A percentile compares a stretch with the other conserved stretches of the same genome.
These are phyloP conservation scores for Starmerella apis DNA, from an alignment of 805 yeast species.

Conservation along the genomic window DNA sequence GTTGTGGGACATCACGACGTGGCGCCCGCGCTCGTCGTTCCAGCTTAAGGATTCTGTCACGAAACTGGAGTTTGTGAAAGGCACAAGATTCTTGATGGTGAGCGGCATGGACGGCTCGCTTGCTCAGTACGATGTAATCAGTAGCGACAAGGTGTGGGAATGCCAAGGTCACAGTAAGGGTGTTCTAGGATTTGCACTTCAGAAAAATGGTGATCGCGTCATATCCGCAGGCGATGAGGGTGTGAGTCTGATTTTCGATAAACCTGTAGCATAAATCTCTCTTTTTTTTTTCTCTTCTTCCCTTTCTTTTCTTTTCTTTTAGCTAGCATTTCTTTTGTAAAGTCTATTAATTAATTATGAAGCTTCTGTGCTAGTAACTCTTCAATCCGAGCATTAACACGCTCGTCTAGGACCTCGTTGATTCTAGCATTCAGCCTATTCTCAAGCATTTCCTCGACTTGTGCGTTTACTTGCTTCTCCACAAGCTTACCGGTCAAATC, in stretches of 20 bases:
- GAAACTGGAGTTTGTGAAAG: slow-evolving; percentile 52
- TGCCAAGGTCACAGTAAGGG: slow-evolving; percentile 95
- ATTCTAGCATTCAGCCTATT: background rate
- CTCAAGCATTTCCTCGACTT: slow-evolving; percentile 24
- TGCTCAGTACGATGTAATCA: slow-evolving; percentile 80
- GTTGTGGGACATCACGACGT: slow-evolving; percentile 69
- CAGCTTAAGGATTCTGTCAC: slow-evolving; percentile 76
- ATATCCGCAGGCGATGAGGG: slow-evolving; percentile 97
- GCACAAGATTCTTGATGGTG: slow-evolving; percentile 43
- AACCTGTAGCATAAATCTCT: background rate
- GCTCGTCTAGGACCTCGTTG: background rate
- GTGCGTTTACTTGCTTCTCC: slow-evolving; percentile 65
- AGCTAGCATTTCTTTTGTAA: too few relatives aligned
- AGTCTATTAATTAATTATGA: background rate
- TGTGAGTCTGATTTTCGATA: slow-evolving; percentile 60
- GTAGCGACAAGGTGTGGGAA: slow-evolving; percentile 63
- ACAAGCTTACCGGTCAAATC: slow-evolving; percentile 87
- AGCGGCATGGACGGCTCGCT: slow-evolving; percentile 78
- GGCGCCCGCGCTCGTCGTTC: slow-evolving; percentile 72
- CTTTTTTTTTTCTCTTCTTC: too few relatives aligned
- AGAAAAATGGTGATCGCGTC: slow-evolving; percentile 54
- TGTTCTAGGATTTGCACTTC: slow-evolving; percentile 69
- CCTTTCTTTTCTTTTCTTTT: too few relatives aligned
- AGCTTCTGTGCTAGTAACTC: slow-evolving; percentile 3
- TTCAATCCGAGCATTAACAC: background rate